Conservation (phyloP, 1,284 basidiomycete species). For the Fomitopsis schrenkii region DNA sequence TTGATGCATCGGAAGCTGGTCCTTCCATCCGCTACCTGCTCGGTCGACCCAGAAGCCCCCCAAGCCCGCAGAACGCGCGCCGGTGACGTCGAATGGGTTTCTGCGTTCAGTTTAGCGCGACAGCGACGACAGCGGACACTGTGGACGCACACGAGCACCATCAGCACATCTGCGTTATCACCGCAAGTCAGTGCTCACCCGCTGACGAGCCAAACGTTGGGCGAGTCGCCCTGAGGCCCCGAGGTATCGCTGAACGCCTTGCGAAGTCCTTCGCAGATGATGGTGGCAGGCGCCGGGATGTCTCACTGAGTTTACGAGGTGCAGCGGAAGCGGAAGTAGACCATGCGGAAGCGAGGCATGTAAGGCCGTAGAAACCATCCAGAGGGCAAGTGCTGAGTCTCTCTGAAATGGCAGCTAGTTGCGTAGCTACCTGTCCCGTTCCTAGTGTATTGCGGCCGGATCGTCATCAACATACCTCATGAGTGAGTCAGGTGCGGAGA, state of each 20-base stretch:
- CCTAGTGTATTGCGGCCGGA: not conserved
- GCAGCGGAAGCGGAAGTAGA: conserved; percentile 8
- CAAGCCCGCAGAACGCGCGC: conserved; percentile 25
- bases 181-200: conserved; percentile 20
- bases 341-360: conserved; percentile 11
- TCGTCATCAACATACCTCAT: not conserved
- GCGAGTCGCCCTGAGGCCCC: not conserved
- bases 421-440: not conserved
- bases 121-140: not conserved
- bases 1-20: conserved; percentile 15
- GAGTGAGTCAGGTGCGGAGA: no score
- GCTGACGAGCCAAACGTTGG: conserved; percentile 29
- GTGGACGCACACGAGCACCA: not conserved
- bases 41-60: conserved; percentile 31
- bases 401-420: not conserved
- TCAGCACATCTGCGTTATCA: not conserved
- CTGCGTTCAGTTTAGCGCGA: conserved; percentile 8
- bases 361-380: conserved; percentile 27
- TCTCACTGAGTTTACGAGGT: conserved; percentile 20
- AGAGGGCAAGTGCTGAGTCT: not conserved
- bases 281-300: conserved; percentile 21
- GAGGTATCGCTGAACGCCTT: conserved; percentile 12
- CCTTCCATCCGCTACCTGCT: conserved; percentile 25
- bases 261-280: conserved; percentile 24
- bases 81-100: conserved; percentile 33